These are phyloP conservation scores for Alternaria rosae DNA, from an alignment of 2,329 filamentous ascomycete genomes.

Conservation along the genomic window DNA sequence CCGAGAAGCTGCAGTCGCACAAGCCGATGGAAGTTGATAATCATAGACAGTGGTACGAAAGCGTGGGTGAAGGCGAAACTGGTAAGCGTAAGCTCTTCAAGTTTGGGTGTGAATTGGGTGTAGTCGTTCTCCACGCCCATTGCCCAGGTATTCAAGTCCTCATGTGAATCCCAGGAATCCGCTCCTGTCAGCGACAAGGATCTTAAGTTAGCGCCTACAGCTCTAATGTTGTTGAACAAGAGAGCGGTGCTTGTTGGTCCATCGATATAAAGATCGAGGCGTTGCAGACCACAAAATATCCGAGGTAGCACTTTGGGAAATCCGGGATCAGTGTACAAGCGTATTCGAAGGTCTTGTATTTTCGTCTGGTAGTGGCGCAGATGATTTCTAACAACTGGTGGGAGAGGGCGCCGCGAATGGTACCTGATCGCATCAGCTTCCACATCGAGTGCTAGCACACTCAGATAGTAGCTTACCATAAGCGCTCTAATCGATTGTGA, in stretches of 20 bases:
- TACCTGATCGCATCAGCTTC: background rate
- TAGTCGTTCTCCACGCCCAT: background rate
- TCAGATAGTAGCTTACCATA: background rate
- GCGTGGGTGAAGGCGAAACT: background rate
- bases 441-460: background rate
- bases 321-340: background rate
- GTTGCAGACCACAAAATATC: background rate
- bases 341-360: background rate
- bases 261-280: background rate
- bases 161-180: background rate
- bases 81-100: background rate
- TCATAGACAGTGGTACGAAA: background rate
- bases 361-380: background rate
- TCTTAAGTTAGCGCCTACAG: background rate
- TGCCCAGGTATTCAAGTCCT: background rate
- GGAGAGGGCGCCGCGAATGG: background rate
- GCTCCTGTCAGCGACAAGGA: background rate
- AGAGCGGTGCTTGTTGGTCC: background rate
- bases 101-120: background rate
- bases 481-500: background rate
- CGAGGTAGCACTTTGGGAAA: background rate
- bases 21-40: background rate
- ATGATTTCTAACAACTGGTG: background rate
- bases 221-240: background rate
- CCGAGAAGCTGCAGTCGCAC: background rate